Evolutionary conservation across 371 early-diverging fungal genomes (phyloP).

Genomic region (Apophysomyces sp.): DNA sequence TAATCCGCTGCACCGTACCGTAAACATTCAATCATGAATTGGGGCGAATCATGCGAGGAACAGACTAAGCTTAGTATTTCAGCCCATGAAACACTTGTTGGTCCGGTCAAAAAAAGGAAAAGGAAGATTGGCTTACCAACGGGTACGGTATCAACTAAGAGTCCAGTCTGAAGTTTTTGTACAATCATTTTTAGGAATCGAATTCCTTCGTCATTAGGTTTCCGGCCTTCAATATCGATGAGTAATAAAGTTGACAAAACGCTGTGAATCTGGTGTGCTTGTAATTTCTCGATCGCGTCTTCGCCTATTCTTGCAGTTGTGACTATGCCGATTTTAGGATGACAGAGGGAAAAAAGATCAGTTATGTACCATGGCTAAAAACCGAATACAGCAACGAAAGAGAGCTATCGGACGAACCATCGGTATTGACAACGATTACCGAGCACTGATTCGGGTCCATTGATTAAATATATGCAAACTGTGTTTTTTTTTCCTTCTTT

Average conservation of each 20-base stretch:
- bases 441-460: constrained; percentile 1
- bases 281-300: constrained; percentile 9
- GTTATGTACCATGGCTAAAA: not conserved
- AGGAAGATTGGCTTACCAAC: constrained; percentile 3
- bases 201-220: not conserved
- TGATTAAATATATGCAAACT: not conserved
- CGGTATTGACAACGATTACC: not conserved
- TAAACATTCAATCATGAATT: constrained; percentile 36
- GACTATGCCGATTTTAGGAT: constrained; percentile 5
- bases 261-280: not conserved
- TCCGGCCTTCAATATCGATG: constrained; percentile 6
- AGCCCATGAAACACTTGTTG: not conserved
- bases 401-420: not conserved
- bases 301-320: constrained; percentile 4
- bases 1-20: constrained; percentile 49
- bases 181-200: not conserved
- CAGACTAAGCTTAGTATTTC: constrained; percentile 9
- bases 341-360: not conserved
- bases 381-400: not conserved
- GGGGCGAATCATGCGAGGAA: constrained; percentile 23
- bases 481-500: no score
- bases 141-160: constrained; percentile 5
- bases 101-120: not conserved
- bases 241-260: constrained; percentile 6
- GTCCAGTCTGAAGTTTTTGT: not conserved